A percentile compares a stretch with the other conserved stretches of the same genome.
phyloP scores from a whole-genome alignment of 2,329 filamentous ascomycete species.

The Epichloe aotearoae region DNA sequence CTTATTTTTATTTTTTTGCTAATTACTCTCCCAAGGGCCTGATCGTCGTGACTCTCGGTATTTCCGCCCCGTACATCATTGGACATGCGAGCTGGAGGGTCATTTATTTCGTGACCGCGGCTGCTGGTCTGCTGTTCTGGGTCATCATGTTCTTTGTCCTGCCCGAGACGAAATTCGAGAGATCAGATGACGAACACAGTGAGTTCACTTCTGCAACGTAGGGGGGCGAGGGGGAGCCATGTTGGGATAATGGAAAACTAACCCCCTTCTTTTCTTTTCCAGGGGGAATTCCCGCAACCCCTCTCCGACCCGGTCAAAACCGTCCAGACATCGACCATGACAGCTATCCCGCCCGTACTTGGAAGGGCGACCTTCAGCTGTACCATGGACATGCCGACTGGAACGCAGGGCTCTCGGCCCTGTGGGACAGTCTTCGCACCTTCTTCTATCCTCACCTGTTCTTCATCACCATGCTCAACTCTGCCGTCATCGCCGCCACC shows the following conservation, averaged over 20 bases:
- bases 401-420: not conserved
- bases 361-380: not conserved
- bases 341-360: not conserved
- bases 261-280: too few species aligned
- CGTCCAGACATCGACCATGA: not conserved
- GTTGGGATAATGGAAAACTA: too few species aligned
- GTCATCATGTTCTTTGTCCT: conserved; percentile 1
- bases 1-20: too few species aligned
- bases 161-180: not conserved
- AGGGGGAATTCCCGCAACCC: not conserved
- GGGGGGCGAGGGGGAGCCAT: too few species aligned
- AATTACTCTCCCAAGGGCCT: not conserved
- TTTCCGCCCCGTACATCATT: conserved; percentile 1
- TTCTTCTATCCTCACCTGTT: conserved; percentile 3
- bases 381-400: not conserved
- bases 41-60: not conserved
- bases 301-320: not conserved
- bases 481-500: conserved; percentile 1
- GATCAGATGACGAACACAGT: conserved; percentile 1
- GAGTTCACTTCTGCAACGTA: not conserved
- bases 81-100: conserved; percentile 1
- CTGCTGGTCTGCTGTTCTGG: not conserved
- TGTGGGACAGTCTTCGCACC: conserved; percentile 1
- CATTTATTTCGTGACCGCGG: conserved; percentile 2
- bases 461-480: conserved; percentile 3